Conservation (phyloP, 257 asterid genomes). For the Lithospermum erythrorhizon region DNA sequence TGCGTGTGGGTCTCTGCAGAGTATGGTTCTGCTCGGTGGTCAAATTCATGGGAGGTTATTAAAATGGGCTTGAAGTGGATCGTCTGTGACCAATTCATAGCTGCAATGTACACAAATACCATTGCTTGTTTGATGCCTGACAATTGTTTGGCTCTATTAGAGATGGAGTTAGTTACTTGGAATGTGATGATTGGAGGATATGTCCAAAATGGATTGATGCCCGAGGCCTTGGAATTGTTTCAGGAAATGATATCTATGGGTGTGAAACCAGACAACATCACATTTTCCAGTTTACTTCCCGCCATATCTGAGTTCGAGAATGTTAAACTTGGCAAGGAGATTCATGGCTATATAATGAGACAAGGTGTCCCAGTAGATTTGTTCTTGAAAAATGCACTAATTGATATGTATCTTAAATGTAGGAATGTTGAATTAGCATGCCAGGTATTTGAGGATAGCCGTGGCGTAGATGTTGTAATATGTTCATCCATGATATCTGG, state of each 20-base stretch:
- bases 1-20: slow-evolving; percentile 44
- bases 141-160: slow-evolving; percentile 39
- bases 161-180: slow-evolving; percentile 49
- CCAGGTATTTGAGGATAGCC: slow-evolving; percentile 35
- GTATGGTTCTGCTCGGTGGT: slow-evolving; percentile 38
- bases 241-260: slow-evolving; percentile 32
- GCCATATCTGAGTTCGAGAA: slow-evolving; percentile 35
- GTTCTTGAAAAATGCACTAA: slow-evolving; percentile 72
- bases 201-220: slow-evolving; percentile 57
- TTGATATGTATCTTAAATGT: slow-evolving; percentile 78
- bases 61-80: slow-evolving; percentile 52
- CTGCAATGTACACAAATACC: slow-evolving; percentile 66
- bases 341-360: slow-evolving; percentile 58
- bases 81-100: slow-evolving; percentile 55
- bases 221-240: slow-evolving; percentile 45
- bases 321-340: slow-evolving; percentile 45
- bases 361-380: slow-evolving; percentile 44
- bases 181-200: slow-evolving; percentile 80
- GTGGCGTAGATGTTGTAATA: slow-evolving; percentile 53
- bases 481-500: slow-evolving; percentile 86
- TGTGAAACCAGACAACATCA: slow-evolving; percentile 57
- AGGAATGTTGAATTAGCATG: slow-evolving; percentile 49
- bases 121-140: slow-evolving; percentile 41
- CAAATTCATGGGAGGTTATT: slow-evolving; percentile 56
- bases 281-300: slow-evolving; percentile 79